Evolutionary conservation across 345 rosid genomes (phyloP), one percentile per base, ranked within the genome.

Genomic region (Moringa oleifera): DNA sequence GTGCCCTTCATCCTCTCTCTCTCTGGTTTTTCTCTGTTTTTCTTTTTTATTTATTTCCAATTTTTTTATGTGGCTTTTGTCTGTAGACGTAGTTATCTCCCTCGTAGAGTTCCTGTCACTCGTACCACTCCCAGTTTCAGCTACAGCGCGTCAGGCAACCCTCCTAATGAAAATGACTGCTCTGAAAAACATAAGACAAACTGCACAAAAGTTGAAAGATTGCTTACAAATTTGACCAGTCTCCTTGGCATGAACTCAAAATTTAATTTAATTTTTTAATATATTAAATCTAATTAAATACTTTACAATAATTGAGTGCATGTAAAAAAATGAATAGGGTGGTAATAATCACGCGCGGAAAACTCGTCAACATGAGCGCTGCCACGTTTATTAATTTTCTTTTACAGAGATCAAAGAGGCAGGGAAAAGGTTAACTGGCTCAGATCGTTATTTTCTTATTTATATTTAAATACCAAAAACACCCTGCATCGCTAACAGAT

Each of bases 21-120:
- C 72, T 70, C 61, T 33, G 51, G 23, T 25, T 52, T 55, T 36
- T 28, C 6, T 47, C 18, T 23, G 50, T 20, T 37, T 70, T 24
- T 58, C 18, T 58, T 45, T 21, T 20, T 22, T 58, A 41, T 47
- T 28, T 37, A 7, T 41, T 41, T 33, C n/a, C 21, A 56, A 28
- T 33, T 37, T 54, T 57, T 64, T 64, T 67, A 62, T 70, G 78
- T 74, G 78, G 78, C 71, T 66, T 74, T 74, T 69, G 74, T 25
- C 68, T 55, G 57, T 52, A 56, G 71, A 70, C 58, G 71, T 62
- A 54, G 65, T 56, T 63, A 62, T 68, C 75, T 69, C 64, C 18
- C 64, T 51, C 25, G 37, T 50, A 57, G 65, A 64, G 78, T 69
- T 69, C 58, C 64, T 69, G 57, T 61, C 68, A 25, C 36, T 57